Evolutionary conservation across 2,329 filamentous ascomycete species (phyloP).

Genomic region (Arthrobotrys pseudoclavata): DNA sequence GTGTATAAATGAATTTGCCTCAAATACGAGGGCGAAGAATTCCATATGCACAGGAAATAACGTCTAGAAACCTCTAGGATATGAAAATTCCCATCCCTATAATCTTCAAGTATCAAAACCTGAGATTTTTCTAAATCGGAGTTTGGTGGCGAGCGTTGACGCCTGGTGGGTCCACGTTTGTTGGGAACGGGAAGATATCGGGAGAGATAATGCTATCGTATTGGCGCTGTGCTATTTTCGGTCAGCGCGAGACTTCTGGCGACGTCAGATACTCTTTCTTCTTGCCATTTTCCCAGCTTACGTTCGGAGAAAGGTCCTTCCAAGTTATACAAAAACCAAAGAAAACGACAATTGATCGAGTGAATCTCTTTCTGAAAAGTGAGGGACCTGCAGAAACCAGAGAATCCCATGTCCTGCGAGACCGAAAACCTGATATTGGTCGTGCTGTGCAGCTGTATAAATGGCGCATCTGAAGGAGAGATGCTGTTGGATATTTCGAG

Average conservation of each 20-base stretch:
- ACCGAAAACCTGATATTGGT: slow-evolving; percentile 29
- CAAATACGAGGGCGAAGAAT: slow-evolving; percentile 30
- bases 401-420: slow-evolving; percentile 36
- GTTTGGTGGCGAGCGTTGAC: slow-evolving; percentile 44
- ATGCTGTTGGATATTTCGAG: slow-evolving; percentile 51
- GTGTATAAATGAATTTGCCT: slow-evolving; percentile 20
- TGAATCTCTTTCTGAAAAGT: slow-evolving; percentile 14
- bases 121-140: slow-evolving; percentile 21
- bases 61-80: background rate
- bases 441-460: slow-evolving; percentile 9
- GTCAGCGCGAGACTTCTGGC: slow-evolving; percentile 36
- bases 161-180: slow-evolving; percentile 52
- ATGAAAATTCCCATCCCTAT: slow-evolving; percentile 2
- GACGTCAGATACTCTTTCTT: slow-evolving; percentile 42
- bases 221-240: slow-evolving; percentile 47
- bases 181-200: slow-evolving; percentile 61
- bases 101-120: slow-evolving; percentile 14
- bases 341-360: slow-evolving; percentile 18
- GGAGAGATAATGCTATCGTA: slow-evolving; percentile 54
- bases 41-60: background rate
- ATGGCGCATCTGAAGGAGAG: slow-evolving; percentile 33
- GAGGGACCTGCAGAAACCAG: slow-evolving; percentile 8
- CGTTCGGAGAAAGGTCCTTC: slow-evolving; percentile 38
- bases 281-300: slow-evolving; percentile 52
- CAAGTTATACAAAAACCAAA: slow-evolving; percentile 18